Evolutionary conservation across 441 rosid genomes (phyloP), one percentile per base, ranked within the genome.

Genomic region (Pelargonium myrrhifolium): DNA sequence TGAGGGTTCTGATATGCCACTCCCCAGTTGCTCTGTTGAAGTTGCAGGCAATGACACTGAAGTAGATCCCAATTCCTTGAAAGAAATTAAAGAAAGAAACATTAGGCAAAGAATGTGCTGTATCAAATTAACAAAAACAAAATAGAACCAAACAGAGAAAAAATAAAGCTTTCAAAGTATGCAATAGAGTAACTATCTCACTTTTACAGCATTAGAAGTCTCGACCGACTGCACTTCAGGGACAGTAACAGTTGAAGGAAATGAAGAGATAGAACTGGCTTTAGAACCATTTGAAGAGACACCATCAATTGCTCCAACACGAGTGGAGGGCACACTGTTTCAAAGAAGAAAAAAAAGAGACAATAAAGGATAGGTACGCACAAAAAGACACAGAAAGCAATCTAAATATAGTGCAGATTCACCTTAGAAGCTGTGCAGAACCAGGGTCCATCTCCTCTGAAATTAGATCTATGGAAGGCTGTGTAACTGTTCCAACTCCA

Each of bases 11-110:
- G 84, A 65, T 45, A 71, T 71, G 76, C 78, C 82, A 72, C 75
- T 83, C 66, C 85, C 86, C 79, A 80, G 74, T 22, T 86, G 93
- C 71, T 94, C 99, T 68, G 89, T 43, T 68, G 81, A 79, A 71
- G 86, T 70, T 66, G 92, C 75, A 65, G 89, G 73, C 68, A 80
- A 70, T 40, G 80, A 71, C 69, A 87, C 95, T 40, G 82, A 65
- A 64, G 88, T 73, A 68, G 80, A 68, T 72, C 86, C 89, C 62
- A 70, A 62, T 73, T 90, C 96, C 96, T 92, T 75, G 65, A n/a
- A 67, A 40, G 7, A 64, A 58, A 4, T 9, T 24, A 9, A 59
- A 22, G 62, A 12, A 59, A 22, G 24, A 59, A 31, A 59, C 8
- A 59, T 59, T 7, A 59, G 63, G 37, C 15, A 10, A 24, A 22